Percentiles rank a stretch among this genome's conserved stretches.
Conservation (phyloP, 805 yeast genomes). For the Cyberlindnera meyerae region DNA sequence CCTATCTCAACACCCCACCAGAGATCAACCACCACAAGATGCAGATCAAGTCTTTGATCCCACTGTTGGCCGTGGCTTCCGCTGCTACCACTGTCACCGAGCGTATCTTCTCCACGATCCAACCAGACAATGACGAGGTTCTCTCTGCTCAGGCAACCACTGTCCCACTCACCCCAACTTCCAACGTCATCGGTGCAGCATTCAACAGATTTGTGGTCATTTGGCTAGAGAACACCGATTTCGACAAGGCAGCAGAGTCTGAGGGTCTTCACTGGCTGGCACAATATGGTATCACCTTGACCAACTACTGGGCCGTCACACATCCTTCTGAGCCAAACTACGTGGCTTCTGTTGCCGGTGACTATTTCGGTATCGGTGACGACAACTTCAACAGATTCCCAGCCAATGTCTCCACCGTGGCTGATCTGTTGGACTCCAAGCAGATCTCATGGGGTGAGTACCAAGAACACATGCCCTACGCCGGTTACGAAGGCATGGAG, state of each 20-base stretch:
- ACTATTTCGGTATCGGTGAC: constrained; percentile 42
- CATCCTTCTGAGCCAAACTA: constrained; percentile 51
- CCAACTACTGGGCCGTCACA: constrained; percentile 48
- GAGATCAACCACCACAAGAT: neutral
- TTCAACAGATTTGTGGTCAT: constrained; percentile 39
- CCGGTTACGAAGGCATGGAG: constrained; percentile 46
- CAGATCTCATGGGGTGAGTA: constrained; percentile 50
- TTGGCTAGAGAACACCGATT: constrained; percentile 51
- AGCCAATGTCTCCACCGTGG: constrained; percentile 41
- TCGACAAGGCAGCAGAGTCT: constrained; percentile 44
- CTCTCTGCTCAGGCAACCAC: constrained; percentile 15
- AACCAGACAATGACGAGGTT: constrained; percentile 7
- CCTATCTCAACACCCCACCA: too few relatives aligned
- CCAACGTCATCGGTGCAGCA: constrained; percentile 34
- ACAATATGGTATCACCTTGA: constrained; percentile 39
- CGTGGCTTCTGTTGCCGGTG: constrained; percentile 43
- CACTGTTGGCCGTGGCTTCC: constrained; percentile 2
- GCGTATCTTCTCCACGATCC: constrained; percentile 11
- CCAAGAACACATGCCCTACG: constrained; percentile 48
- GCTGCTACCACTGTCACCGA: constrained; percentile 4
- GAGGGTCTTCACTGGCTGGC: constrained; percentile 39
- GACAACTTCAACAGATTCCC: constrained; percentile 44
- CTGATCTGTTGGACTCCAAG: constrained; percentile 37
- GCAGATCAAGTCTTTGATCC: constrained; percentile 3
- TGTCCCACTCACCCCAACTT: constrained; percentile 24